Evolutionary conservation across 192 early-diverging fungal genomes (phyloP), one percentile per base, ranked within the genome.

Genomic region (Gigaspora rosea): DNA sequence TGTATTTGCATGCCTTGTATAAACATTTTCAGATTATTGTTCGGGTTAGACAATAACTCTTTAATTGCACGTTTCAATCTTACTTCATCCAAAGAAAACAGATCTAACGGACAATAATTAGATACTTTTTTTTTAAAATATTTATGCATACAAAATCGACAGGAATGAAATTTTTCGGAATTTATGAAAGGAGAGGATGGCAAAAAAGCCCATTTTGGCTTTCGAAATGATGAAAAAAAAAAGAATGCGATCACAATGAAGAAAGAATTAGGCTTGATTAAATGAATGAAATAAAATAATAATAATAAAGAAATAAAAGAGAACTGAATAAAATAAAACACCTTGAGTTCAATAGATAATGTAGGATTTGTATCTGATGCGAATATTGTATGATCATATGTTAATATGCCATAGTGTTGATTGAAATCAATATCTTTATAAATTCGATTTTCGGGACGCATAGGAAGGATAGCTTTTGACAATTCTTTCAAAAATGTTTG

Each of bases 121-220:
- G 68, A 35, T n/a, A 58, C 12, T 11, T 78, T 77, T 12, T 65
- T 78, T 78, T 93, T 92, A 13, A 69, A 77, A 47, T 87, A 74
- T 72, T 93, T 88, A 68, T 94, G 87, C 92, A 94, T 92, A 80
- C 93, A 94, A 78, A 88, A 92, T 5, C 91, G 89, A 66, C 93
- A 94, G 12, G 88, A 87, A 15, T 82, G 81, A 16, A 68, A 78
- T 75, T 92, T 93, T 46, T 88, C 83, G 16, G 64, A 77, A 32
- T 82, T 70, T 16, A 91, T 82, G 22, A 71, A 77, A 35, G 68
- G 16, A 3, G 90, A 86, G 11, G 49, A 74, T 11, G 90, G 86
- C 15, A 93, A 76, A 66, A 91, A 92, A 18, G 90, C 91, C 91
- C 92, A 93, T 70, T 93, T 93, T 67, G 92, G 91, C 87, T 88